A percentile compares a stretch with the other conserved stretches of the same genome.
Evolutionary conservation across 2,329 filamentous ascomycete genomes (phyloP).

Genomic region (Penicillium nordicum): DNA sequence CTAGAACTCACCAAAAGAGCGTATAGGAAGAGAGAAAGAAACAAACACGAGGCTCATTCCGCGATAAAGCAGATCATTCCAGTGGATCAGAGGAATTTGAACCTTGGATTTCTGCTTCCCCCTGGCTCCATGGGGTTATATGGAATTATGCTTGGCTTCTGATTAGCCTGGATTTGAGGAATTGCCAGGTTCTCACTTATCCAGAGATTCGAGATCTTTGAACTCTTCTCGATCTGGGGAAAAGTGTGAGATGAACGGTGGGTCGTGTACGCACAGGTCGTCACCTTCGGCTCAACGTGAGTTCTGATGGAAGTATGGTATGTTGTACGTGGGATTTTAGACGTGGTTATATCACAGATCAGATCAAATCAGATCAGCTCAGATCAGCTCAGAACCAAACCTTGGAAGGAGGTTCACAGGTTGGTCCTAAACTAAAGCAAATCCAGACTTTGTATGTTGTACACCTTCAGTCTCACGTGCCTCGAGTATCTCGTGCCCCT

Average conservation of each 20-base stretch:
- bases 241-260: conserved; percentile 12
- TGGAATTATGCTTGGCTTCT: neutral
- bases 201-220: neutral
- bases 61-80: conserved; percentile 12
- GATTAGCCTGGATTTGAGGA: neutral
- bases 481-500: neutral
- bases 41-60: conserved; percentile 7
- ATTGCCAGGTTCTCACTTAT: neutral
- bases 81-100: conserved; percentile 8
- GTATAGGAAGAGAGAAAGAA: conserved; percentile 5
- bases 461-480: neutral
- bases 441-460: neutral
- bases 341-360: neutral
- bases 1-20: conserved; percentile 1
- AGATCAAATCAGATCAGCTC: no score
- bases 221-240: neutral
- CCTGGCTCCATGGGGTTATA: neutral
- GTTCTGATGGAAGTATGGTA: neutral
- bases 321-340: neutral
- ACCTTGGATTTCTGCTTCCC: neutral
- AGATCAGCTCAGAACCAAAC: neutral
- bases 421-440: neutral
- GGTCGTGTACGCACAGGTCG: conserved; percentile 9
- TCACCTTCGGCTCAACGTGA: neutral
- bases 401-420: neutral